A percentile compares a stretch with the other conserved stretches of the same genome.
Conservation (phyloP, 169 alveolate genomes). For the Plasmodium coatneyi region DNA sequence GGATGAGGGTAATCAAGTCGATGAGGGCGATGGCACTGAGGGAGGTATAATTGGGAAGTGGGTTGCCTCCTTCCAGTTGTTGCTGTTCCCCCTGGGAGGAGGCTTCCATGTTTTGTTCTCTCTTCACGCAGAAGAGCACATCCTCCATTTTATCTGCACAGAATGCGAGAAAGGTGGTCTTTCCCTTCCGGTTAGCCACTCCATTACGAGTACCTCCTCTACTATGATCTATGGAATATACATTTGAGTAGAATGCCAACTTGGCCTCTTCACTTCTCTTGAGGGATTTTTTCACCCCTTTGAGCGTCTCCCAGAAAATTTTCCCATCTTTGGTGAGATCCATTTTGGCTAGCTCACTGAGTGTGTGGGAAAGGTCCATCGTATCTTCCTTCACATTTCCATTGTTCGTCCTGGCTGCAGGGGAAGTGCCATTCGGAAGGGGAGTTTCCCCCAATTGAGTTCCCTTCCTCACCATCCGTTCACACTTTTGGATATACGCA, state of each 20-base stretch:
- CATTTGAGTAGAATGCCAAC: not conserved
- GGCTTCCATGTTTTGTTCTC: not conserved
- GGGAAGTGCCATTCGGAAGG: not conserved
- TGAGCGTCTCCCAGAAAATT: not conserved
- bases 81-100: not conserved
- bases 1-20: constrained; percentile 12
- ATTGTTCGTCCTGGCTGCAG: not conserved
- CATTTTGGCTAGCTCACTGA: not conserved
- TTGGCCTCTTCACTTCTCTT: not conserved
- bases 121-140: not conserved
- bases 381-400: not conserved
- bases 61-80: not conserved
- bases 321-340: constrained; percentile 16
- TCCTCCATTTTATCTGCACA: not conserved
- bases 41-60: not conserved
- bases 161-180: constrained; percentile 10
- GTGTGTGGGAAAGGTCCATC: not conserved
- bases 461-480: not conserved
- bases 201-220: not conserved
- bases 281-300: not conserved
- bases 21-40: not conserved
- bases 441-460: not conserved
- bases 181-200: not conserved
- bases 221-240: not conserved
- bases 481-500: constrained; percentile 13